Evolutionary conservation across 2,329 filamentous ascomycete species (phyloP).

Genomic region (Colletotrichum orbiculare): DNA sequence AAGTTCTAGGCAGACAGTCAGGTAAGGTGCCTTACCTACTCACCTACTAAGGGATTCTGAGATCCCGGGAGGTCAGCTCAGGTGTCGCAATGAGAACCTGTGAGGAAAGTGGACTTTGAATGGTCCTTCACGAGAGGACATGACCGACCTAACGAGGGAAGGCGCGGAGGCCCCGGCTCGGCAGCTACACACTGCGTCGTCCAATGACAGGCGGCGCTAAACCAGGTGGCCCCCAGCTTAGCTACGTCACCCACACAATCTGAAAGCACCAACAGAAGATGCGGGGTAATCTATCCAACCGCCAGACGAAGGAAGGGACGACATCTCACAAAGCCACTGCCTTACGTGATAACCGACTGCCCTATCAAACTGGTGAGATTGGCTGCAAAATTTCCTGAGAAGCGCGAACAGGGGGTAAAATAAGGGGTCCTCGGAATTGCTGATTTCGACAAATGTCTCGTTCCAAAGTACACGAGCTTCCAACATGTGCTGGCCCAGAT

Average conservation of each 20-base stretch:
- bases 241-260: slow-evolving; percentile 35
- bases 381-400: slow-evolving; percentile 4
- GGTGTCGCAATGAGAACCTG: no score
- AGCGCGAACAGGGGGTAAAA: not conserved
- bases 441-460: not conserved
- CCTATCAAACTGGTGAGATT: slow-evolving; percentile 9
- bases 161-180: slow-evolving; percentile 29
- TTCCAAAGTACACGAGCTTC: no score
- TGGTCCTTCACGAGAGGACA: not conserved
- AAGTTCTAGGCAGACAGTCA: no score
- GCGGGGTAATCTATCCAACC: slow-evolving; percentile 33
- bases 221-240: slow-evolving; percentile 30
- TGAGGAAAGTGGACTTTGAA: slow-evolving; percentile 9
- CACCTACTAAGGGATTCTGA: no score
- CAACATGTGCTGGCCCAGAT: no score
- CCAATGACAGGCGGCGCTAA: slow-evolving; percentile 23
- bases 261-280: slow-evolving; percentile 7
- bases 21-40: not conserved
- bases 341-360: not conserved
- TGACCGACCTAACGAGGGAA: not conserved
- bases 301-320: slow-evolving; percentile 26
- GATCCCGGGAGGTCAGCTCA: no score
- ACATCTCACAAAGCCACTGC: slow-evolving; percentile 14
- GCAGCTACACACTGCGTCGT: slow-evolving; percentile 3
- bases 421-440: slow-evolving; percentile 8